These are phyloP conservation scores for Diaporthe velutina DNA, from an alignment of 2,329 filamentous ascomycete species.

Conservation along the genomic window DNA sequence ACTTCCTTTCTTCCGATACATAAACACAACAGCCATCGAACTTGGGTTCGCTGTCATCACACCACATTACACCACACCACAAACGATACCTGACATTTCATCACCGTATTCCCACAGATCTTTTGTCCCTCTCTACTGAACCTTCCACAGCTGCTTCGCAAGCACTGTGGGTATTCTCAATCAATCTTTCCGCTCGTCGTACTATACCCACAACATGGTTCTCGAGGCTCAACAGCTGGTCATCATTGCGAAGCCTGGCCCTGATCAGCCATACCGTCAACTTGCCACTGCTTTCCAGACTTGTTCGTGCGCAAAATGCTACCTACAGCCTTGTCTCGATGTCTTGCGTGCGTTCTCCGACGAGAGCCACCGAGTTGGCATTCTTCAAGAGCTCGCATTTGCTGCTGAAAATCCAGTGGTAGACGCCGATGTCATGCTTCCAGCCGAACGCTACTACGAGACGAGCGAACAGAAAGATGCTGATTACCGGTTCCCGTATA, in stretches of 20 bases:
- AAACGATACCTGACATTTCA: neutral
- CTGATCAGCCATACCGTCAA: neutral
- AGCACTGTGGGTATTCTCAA: neutral
- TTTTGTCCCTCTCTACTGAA: neutral
- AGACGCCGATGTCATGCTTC: neutral
- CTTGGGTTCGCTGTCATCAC: neutral
- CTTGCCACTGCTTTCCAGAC: neutral
- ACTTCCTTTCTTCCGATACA: neutral
- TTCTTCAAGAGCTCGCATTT: constrained; percentile 2
- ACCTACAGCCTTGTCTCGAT: neutral
- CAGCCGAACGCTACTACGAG: neutral
- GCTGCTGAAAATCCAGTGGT: neutral
- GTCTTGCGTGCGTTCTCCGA: neutral
- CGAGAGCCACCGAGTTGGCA: neutral
- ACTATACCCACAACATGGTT: neutral
- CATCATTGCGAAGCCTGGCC: neutral
- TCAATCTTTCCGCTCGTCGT: neutral
- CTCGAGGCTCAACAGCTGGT: neutral
- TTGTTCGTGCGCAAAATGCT: neutral
- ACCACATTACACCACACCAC: no score
- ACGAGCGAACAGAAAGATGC: neutral
- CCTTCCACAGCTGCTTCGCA: neutral
- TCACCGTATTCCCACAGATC: neutral
- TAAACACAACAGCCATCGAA: neutral
- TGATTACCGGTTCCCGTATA: neutral